Evolutionary conservation across 345 rosid species (phyloP).

Genomic region (Citrus medica): DNA sequence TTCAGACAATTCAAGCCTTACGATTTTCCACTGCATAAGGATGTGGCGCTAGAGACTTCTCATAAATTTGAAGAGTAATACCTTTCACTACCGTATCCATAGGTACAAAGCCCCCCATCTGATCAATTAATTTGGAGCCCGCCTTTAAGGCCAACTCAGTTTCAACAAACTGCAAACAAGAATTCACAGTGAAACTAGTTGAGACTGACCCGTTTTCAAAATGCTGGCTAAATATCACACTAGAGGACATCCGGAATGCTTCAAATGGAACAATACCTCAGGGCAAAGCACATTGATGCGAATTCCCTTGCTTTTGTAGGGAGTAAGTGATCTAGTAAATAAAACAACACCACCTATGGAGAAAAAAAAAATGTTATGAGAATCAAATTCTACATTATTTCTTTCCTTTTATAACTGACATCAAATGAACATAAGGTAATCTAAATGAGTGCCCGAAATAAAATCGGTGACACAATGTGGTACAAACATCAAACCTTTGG

Average conservation of each 20-base stretch:
- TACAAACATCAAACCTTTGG: conserved; percentile 65
- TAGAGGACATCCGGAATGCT: conserved; percentile 3
- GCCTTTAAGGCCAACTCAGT: conserved; percentile 52
- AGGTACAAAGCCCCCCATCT: conserved; percentile 72
- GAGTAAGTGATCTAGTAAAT: conserved; percentile 79
- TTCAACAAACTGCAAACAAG: conserved; percentile 68
- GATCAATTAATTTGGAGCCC: conserved; percentile 25
- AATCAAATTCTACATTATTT: not conserved
- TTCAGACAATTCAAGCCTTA: not conserved
- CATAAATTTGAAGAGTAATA: conserved; percentile 18
- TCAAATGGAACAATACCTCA: conserved; percentile 50
- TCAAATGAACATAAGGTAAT: not conserved
- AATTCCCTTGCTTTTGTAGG: conserved; percentile 58
- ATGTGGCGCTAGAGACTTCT: not conserved
- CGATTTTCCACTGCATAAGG: not conserved
- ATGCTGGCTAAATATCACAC: not conserved
- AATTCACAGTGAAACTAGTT: conserved; percentile 5
- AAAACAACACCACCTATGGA: conserved; percentile 70
- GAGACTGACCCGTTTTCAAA: not conserved
- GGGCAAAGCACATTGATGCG: conserved; percentile 97
- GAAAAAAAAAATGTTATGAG: conserved; percentile 4
- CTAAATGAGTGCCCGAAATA: not conserved
- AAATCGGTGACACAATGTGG: conserved; percentile 1
- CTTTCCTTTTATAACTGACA: not conserved
- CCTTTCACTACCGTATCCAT: conserved; percentile 81